Percentiles rank a stretch among this genome's conserved stretches.
These are phyloP conservation scores for Raddia distichophylla DNA, from an alignment of 176 grass and related monocot species.

Conservation along the genomic window DNA sequence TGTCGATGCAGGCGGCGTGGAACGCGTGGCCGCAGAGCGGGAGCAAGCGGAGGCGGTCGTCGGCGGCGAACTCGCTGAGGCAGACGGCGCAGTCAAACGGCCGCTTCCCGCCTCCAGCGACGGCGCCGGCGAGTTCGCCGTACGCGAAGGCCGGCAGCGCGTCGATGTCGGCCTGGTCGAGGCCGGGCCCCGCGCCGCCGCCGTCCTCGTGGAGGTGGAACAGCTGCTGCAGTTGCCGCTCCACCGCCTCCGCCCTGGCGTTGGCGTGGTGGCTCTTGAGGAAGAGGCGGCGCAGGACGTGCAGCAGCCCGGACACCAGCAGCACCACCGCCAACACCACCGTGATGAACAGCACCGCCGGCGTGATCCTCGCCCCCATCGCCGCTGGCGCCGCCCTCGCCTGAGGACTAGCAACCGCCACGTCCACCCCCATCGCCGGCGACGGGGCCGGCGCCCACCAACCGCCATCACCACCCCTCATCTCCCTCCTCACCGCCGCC, in stretches of 20 bases:
- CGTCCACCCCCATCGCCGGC: conserved; percentile 10
- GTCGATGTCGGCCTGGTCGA: conserved; percentile 75
- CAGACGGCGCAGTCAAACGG: conserved; percentile 95
- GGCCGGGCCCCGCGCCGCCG: conserved; percentile 33
- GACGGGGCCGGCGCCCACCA: neutral
- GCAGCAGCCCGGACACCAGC: conserved; percentile 72
- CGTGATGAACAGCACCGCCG: conserved; percentile 81
- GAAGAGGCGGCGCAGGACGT: conserved; percentile 75
- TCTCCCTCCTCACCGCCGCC: conserved; percentile 12
- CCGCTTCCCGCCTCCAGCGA: conserved; percentile 41
- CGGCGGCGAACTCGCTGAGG: conserved; percentile 63
- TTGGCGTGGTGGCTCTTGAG: conserved; percentile 61
- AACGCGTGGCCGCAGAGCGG: conserved; percentile 91
- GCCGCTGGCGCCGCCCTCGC: neutral
- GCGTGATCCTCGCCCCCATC: conserved; percentile 54
- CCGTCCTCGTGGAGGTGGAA: conserved; percentile 69
- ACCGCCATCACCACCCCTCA: neutral
- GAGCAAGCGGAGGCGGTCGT: conserved; percentile 86
- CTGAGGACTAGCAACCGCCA: neutral
- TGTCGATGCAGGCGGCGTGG: conserved; percentile 85
- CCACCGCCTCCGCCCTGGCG: conserved; percentile 54
- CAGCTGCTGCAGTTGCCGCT: conserved; percentile 86
- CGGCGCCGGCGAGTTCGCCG: conserved; percentile 60
- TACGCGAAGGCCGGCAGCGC: conserved; percentile 81
- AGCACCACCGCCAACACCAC: conserved; percentile 84